phyloP scores from a whole-genome alignment of 2,329 filamentous ascomycete genomes.

The Fusarium hostae region DNA sequence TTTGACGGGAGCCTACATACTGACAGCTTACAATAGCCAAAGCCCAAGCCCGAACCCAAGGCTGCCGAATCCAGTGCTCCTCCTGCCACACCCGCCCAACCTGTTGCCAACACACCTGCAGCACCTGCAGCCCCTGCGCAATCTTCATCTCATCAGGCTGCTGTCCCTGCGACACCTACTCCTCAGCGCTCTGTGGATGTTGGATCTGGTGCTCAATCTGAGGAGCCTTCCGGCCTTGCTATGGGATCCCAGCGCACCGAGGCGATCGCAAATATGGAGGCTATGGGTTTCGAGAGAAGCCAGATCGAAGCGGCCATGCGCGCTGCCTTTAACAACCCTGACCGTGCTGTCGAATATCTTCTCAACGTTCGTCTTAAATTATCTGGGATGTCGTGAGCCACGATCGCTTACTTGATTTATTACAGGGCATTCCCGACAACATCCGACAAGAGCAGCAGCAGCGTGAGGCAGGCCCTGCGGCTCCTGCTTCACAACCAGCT shows the following conservation, averaged over 20 bases:
- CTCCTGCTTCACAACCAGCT: slow-evolving; percentile 54
- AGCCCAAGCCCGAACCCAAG: slow-evolving; percentile 73
- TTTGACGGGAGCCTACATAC: slow-evolving; percentile 14
- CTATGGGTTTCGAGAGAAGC: slow-evolving; percentile 91
- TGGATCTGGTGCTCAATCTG: slow-evolving; percentile 57
- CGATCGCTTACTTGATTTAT: slow-evolving; percentile 16
- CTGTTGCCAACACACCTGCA: slow-evolving; percentile 70
- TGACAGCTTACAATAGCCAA: slow-evolving; percentile 49
- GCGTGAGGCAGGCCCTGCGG: slow-evolving; percentile 48
- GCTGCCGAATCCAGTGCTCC: slow-evolving; percentile 69
- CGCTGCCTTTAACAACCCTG: slow-evolving; percentile 95
- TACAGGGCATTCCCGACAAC: slow-evolving; percentile 88
- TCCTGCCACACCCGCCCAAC: slow-evolving; percentile 65
- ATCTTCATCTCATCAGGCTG: slow-evolving; percentile 59
- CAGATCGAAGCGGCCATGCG: slow-evolving; percentile 96
- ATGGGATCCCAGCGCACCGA: slow-evolving; percentile 85
- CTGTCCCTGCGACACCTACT: slow-evolving; percentile 64
- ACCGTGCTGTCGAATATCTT: slow-evolving; percentile 96
- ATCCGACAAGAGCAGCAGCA: slow-evolving; percentile 76
- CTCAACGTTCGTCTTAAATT: slow-evolving; percentile 72
- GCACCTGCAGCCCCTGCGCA: slow-evolving; percentile 57
- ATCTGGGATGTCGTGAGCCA: not conserved
- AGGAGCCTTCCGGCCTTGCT: slow-evolving; percentile 78
- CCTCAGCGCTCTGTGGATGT: slow-evolving; percentile 58
- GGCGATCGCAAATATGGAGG: slow-evolving; percentile 92